Percentiles rank a stretch among this genome's conserved stretches.
Evolutionary conservation across 225 moss, liverwort and hornwort genomes (phyloP).

Genomic region (Physcomitrellopsis africana): DNA sequence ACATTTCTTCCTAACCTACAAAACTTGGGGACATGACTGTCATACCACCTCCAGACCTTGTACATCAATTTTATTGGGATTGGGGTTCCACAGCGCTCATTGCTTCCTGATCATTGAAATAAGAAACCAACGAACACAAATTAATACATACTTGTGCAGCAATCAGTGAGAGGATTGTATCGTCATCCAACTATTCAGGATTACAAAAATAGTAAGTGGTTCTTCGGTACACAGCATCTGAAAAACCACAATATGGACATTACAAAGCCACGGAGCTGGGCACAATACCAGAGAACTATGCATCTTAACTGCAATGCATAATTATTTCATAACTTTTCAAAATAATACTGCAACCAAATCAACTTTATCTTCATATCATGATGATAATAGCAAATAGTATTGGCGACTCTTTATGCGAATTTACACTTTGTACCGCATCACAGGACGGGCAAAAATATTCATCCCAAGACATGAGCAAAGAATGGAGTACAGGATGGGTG

Average conservation of each 20-base stretch:
- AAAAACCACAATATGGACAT: not conserved
- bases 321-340: not conserved
- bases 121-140: not conserved
- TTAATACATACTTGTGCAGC: not conserved
- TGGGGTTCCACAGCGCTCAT: conserved; percentile 61
- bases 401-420: not conserved
- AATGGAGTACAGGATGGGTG: no score
- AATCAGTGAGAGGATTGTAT: not conserved
- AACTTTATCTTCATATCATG: not conserved
- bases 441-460: no score
- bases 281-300: not conserved
- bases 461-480: no score
- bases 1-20: conserved; percentile 43
- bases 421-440: no score
- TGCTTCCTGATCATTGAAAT: conserved; percentile 43
- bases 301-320: not conserved
- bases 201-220: not conserved
- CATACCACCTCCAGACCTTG: conserved; percentile 32
- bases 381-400: not conserved
- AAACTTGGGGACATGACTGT: conserved; percentile 38
- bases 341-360: not conserved
- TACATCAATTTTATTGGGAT: conserved; percentile 38
- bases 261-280: not conserved
- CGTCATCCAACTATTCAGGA: not conserved
- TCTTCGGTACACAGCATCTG: conserved; percentile 2